Evolutionary conservation across 2,329 filamentous ascomycete genomes (phyloP), one percentile per base, ranked within the genome.

Genomic region (Kalmusia sp.): DNA sequence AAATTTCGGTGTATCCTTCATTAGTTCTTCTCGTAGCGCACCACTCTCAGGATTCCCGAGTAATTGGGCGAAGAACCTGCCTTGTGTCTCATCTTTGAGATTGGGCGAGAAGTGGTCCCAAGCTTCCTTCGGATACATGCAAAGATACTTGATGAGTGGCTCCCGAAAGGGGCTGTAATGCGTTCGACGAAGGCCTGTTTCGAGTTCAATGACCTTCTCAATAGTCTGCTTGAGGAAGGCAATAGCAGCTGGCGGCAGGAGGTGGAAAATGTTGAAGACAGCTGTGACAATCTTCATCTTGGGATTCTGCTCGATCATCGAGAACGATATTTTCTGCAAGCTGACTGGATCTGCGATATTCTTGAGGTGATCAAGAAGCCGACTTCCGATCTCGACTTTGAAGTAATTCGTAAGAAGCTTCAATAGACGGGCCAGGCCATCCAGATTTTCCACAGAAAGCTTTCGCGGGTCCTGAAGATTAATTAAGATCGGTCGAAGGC

Each of bases 401-500:
- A 99, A 99, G 73, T 99, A 99, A 54, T 95, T 98, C 0, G 93
- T 99, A 15, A 99, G 80, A 2, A 99, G 82, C 59, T 95, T 93
- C 55, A 99, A 77, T 1, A 99, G 82, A 33, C 93, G 87, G 15
- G 93, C 93, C 27, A 99, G 80, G 22, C 96, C 96, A 70, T 98
- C 93, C 4, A 99, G 80, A 2, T 93, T 93, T 64, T 93, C 90
- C 0, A 93, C 90, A 17, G 87, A 96, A 17, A 99, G 80, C 52
- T 93, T 88, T 72, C 96, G 92, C 0, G 93, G 90, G 68, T 99
- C 95, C 61, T 96, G 93, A 3, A 99, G 83, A 69, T 96, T 99
- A 70, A 96, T 93, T 30, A 99, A 78, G n/a, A 99, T 96, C 0
- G 95, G 95, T 5, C 93, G 87, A 31, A 99, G 82, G 2, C 96